These are phyloP conservation scores for Heritiera fomes DNA, from an alignment of 345 rosid genomes.

Conservation along the genomic window DNA sequence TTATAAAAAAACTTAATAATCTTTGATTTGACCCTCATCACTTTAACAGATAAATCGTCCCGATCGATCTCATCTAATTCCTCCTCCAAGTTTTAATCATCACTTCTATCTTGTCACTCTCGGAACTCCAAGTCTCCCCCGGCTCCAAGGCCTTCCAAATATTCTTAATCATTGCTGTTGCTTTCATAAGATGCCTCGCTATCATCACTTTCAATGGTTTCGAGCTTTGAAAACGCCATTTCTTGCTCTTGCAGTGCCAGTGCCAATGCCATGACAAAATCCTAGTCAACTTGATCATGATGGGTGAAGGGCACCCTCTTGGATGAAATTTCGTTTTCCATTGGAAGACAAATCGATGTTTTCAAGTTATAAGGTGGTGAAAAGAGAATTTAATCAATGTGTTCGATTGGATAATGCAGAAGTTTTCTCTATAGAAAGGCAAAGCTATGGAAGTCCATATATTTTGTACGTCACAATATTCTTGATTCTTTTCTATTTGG, in stretches of 20 bases:
- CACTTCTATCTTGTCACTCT: slow-evolving; percentile 46
- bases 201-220: slow-evolving; percentile 40
- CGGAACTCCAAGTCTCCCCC: slow-evolving; percentile 42
- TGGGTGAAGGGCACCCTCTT: slow-evolving; percentile 28
- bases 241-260: slow-evolving; percentile 43
- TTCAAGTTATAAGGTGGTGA: neutral
- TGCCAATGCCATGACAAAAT: slow-evolving; percentile 34
- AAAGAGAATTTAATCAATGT: neutral
- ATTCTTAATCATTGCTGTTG: slow-evolving; percentile 41
- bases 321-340: slow-evolving; percentile 31
- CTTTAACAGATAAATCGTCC: slow-evolving; percentile 69
- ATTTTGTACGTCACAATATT: no score
- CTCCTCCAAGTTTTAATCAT: slow-evolving; percentile 35
- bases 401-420: neutral
- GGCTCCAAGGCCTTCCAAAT: slow-evolving; percentile 42
- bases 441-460: slow-evolving; percentile 32
- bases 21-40: no score
- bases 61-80: slow-evolving; percentile 71
- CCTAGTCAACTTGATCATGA: slow-evolving; percentile 39
- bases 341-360: neutral
- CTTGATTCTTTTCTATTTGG: neutral
- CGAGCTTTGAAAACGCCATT: slow-evolving; percentile 18
- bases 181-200: slow-evolving; percentile 5
- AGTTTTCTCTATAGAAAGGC: slow-evolving; percentile 35
- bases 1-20: no score